Evolutionary conservation across 345 rosid genomes (phyloP).

Genomic region (Gossypium australe): DNA sequence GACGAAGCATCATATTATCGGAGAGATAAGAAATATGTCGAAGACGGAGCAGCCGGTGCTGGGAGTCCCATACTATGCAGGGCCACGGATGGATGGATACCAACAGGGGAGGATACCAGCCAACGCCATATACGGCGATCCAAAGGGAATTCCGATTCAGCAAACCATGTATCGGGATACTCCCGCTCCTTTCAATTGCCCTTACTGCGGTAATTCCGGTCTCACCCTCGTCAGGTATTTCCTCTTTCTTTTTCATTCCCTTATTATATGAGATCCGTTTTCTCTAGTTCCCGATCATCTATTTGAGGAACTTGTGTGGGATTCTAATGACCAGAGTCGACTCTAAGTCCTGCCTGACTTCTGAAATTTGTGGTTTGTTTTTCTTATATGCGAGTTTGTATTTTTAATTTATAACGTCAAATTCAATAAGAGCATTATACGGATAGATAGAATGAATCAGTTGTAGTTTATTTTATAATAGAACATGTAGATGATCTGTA

Average conservation of each 20-base stretch:
- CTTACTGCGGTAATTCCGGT: constrained; percentile 68
- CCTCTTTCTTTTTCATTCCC: too few species aligned
- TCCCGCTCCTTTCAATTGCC: constrained; percentile 90
- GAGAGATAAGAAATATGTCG: constrained; percentile 28
- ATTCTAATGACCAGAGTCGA: background rate
- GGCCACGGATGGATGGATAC: constrained; percentile 47
- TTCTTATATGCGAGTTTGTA: too few species aligned
- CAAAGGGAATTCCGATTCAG: constrained; percentile 71
- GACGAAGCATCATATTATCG: background rate
- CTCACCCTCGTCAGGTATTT: constrained; percentile 66
- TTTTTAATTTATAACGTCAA: too few species aligned
- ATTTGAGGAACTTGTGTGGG: too few species aligned
- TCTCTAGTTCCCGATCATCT: background rate
- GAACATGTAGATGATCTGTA: too few species aligned
- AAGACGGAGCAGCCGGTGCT: constrained; percentile 52
- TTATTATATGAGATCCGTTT: background rate
- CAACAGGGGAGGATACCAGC: constrained; percentile 72
- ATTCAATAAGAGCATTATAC: too few species aligned
- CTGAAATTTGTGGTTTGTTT: background rate
- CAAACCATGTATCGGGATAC: constrained; percentile 89
- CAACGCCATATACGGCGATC: constrained; percentile 68
- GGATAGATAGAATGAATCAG: too few species aligned
- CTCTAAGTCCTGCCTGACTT: background rate
- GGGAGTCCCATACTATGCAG: constrained; percentile 66
- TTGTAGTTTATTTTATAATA: too few species aligned